phyloP scores from a whole-genome alignment of 345 rosid genomes.

The Sisymbrium irio region DNA sequence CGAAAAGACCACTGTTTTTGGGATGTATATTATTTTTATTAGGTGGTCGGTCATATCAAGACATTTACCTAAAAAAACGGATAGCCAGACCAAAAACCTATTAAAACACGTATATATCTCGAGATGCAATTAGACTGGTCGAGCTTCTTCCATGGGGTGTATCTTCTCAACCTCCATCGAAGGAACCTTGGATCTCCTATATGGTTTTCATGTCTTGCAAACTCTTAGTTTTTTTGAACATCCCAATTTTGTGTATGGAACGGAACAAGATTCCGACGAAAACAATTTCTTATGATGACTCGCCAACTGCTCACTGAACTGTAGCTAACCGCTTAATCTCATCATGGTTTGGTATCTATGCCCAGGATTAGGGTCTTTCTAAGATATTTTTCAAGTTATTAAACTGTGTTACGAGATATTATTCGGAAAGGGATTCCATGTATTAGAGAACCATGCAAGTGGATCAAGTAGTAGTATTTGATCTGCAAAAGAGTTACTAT shows the following conservation, averaged over 20 bases:
- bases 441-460: too few species aligned
- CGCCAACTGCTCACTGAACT: neutral
- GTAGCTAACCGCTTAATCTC: too few species aligned
- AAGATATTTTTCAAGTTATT: neutral
- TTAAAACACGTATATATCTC: slow-evolving; percentile 56
- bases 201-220: neutral
- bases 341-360: too few species aligned
- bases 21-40: too few species aligned
- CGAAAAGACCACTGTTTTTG: slow-evolving; percentile 4
- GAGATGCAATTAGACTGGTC: too few species aligned
- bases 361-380: neutral
- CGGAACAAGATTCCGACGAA: neutral
- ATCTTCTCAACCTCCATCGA: neutral
- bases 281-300: neutral
- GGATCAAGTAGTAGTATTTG: too few species aligned
- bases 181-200: neutral
- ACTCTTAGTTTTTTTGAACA: neutral
- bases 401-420: too few species aligned
- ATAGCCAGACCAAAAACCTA: slow-evolving; percentile 7
- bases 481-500: neutral
- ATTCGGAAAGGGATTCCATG: too few species aligned
- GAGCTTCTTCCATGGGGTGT: too few species aligned
- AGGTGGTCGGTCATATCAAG: slow-evolving; percentile 46
- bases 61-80: slow-evolving; percentile 51
- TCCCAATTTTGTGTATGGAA: too few species aligned